Evolutionary conservation across 805 yeast genomes (phyloP), one percentile per base, ranked within the genome.

Genomic region (Nematodospora valgi): DNA sequence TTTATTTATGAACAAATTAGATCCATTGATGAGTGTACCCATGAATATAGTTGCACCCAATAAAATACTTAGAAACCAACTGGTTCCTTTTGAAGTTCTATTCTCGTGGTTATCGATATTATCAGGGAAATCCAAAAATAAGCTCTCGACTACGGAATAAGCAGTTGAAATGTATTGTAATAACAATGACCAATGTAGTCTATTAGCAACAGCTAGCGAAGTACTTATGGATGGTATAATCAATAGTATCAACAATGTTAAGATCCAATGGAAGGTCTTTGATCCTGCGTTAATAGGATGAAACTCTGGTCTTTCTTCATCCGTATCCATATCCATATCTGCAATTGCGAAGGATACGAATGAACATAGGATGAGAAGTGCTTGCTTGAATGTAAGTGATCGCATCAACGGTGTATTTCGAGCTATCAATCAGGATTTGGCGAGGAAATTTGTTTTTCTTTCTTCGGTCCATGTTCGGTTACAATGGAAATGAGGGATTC

Each of bases 181-280:
- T 1, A 67, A 41, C 3, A 73, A 56, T 2, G 79, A 61, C 18
- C 70, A 49, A 35, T 68, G 70, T 32, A 64, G 53, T 28, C 65
- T 60, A 34, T 73, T 68, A 1, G 86, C 84, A 44, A 80, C 59
- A 1, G 81, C 73, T 23, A 76, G 65, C 6, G 66, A 68, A 2
- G 82, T 56, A 1, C 80, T 63, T 1, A 80, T 35, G 0, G 84
- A 77, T 2, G 89, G 86, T 1, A 75, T 6, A 2, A 82, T 44
- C 18, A 81, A 62, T 15, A 78, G 47, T 4, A 74, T 31, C 1
- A 59, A 42, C 14, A 80, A 34, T 0, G 85, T 61, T 14, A 68
- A 30, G 13, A 82, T 50, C 87, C 87, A 83, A 49, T 83, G 91
- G 51, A 79, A 67, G 0, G 82, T 61, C 47, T 76, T 78, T 6